These are phyloP conservation scores for Xenosphaeropsis pyriputrescens DNA, from an alignment of 2,329 filamentous ascomycete genomes.

Conservation along the genomic window DNA sequence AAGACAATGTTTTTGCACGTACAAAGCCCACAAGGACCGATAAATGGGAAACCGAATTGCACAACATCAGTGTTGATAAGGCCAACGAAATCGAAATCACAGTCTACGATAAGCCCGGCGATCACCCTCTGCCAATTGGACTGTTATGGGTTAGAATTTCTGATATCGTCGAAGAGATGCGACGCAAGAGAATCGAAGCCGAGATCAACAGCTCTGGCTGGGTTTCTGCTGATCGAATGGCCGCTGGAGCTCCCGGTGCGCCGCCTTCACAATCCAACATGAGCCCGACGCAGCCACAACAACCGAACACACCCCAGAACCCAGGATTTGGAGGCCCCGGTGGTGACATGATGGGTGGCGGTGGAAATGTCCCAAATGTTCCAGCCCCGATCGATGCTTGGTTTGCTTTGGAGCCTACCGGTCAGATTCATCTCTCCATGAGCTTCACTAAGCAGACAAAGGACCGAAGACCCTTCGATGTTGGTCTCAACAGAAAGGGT, in stretches of 20 bases:
- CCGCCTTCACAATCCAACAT: slow-evolving; percentile 41
- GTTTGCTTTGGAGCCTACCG: slow-evolving; percentile 93
- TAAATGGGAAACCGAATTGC: slow-evolving; percentile 80
- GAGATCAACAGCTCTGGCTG: slow-evolving; percentile 91
- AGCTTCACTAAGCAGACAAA: slow-evolving; percentile 86
- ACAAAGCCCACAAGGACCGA: slow-evolving; percentile 78
- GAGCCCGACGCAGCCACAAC: slow-evolving; percentile 29
- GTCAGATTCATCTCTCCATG: slow-evolving; percentile 80
- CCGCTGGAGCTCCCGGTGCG: slow-evolving; percentile 31
- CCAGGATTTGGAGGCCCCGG: slow-evolving; percentile 17
- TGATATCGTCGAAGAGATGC: slow-evolving; percentile 94
- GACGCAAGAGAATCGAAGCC: slow-evolving; percentile 90
- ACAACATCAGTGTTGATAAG: slow-evolving; percentile 91
- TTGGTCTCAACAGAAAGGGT: slow-evolving; percentile 86
- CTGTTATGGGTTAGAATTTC: slow-evolving; percentile 95
- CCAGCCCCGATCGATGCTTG: slow-evolving; percentile 67
- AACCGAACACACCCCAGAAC: slow-evolving; percentile 26
- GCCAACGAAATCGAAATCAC: slow-evolving; percentile 97
- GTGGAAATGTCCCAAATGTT: slow-evolving; percentile 17
- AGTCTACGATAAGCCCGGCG: slow-evolving; percentile 88
- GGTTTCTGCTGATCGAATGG: slow-evolving; percentile 96
- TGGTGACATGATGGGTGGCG: slow-evolving; percentile 10
- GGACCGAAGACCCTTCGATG: slow-evolving; percentile 68
- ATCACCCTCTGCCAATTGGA: slow-evolving; percentile 83
- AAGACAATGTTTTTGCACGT: slow-evolving; percentile 80